phyloP scores from a whole-genome alignment of 2,329 filamentous ascomycete genomes.

The Aspergillaceae sp. region DNA sequence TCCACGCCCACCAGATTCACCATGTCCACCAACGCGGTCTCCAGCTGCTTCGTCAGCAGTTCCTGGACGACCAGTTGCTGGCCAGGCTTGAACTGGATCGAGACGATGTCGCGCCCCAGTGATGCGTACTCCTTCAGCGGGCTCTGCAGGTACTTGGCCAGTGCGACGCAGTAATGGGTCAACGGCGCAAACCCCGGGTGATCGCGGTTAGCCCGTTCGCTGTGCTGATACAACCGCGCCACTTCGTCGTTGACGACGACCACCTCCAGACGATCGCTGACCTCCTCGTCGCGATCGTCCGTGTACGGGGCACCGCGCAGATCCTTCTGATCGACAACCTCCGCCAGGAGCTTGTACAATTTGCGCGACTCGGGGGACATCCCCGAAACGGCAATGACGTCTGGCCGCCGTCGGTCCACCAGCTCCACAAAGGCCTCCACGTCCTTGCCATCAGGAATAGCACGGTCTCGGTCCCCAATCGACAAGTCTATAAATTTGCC shows the following conservation, averaged over 20 bases:
- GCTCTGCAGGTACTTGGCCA: conserved; percentile 88
- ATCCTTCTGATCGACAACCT: conserved; percentile 67
- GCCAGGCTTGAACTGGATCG: conserved; percentile 79
- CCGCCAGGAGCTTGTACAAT: conserved; percentile 71
- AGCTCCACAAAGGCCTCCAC: conserved; percentile 68
- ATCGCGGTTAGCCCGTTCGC: conserved; percentile 66
- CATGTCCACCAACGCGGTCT: conserved; percentile 97
- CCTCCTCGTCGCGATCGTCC: conserved; percentile 68
- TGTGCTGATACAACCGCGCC: conserved; percentile 91
- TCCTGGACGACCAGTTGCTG: conserved; percentile 84
- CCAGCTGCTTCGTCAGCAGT: conserved; percentile 74
- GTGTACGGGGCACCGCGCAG: conserved; percentile 75
- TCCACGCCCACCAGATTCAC: conserved; percentile 95
- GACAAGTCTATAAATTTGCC: conserved; percentile 77
- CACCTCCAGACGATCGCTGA: conserved; percentile 74
- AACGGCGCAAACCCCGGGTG: conserved; percentile 72
- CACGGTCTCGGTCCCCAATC: conserved; percentile 56
- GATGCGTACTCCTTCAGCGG: conserved; percentile 95
- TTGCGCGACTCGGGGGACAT: conserved; percentile 80
- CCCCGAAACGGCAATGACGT: conserved; percentile 83
- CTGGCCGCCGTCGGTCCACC: conserved; percentile 69
- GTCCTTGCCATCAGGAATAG: conserved; percentile 55
- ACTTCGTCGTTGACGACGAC: conserved; percentile 94
- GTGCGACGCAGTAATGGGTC: conserved; percentile 78
- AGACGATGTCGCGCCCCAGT: conserved; percentile 77